These are phyloP conservation scores for Nymphaea colorata DNA, from an alignment of 164 flowering plant species.

Conservation along the genomic window DNA sequence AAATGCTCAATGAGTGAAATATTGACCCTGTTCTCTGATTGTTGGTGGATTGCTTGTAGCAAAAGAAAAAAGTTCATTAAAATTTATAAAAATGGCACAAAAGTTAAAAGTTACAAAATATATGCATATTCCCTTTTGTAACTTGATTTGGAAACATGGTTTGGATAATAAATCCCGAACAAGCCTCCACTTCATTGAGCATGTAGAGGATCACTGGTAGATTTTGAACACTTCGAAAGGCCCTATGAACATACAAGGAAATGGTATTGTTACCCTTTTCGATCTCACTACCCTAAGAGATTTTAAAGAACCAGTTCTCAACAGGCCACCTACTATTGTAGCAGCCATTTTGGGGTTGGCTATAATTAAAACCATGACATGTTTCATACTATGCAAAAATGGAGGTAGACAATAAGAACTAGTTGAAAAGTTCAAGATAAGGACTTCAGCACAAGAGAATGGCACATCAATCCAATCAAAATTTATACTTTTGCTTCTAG, in stretches of 20 bases:
- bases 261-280: slow-evolving; percentile 44
- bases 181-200: slow-evolving; percentile 7
- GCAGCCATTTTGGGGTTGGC: slow-evolving; percentile 31
- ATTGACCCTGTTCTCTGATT: too few relatives aligned
- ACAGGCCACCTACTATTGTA: slow-evolving; percentile 33
- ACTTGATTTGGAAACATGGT: slow-evolving; percentile 25
- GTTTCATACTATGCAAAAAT: slow-evolving; percentile 51
- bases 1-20: too few relatives aligned
- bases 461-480: slow-evolving; percentile 55
- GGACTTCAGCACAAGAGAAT: slow-evolving; percentile 72
- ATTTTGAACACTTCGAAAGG: slow-evolving; percentile 33
- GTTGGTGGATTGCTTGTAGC: too few relatives aligned
- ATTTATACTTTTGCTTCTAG: slow-evolving; percentile 54
- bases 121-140: too few relatives aligned
- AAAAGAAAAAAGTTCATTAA: too few relatives aligned
- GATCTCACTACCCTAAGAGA: slow-evolving; percentile 68
- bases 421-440: slow-evolving; percentile 55
- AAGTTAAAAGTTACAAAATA: too few relatives aligned
- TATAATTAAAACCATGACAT: slow-evolving; percentile 43
- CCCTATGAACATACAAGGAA: slow-evolving; percentile 10
- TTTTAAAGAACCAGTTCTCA: slow-evolving; percentile 24
- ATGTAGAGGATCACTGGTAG: slow-evolving; percentile 54
- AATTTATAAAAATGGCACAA: too few relatives aligned
- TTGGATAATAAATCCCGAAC: background rate
- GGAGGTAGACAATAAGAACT: slow-evolving; percentile 50